phyloP scores from a whole-genome alignment of 2,329 filamentous ascomycete species.

The Trichocomaceae sp. region DNA sequence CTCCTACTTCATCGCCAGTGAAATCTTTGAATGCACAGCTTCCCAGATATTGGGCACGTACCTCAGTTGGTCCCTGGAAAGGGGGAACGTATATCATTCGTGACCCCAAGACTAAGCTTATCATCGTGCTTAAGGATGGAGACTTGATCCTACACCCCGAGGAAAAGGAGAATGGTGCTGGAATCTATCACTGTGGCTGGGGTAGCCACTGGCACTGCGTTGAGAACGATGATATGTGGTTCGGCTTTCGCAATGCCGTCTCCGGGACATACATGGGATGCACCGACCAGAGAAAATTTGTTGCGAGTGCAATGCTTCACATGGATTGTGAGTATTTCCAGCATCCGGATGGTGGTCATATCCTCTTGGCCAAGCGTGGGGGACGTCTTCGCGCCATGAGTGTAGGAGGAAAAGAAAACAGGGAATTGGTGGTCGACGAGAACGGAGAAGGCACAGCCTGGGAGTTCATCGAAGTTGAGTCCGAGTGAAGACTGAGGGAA shows the following conservation, averaged over 20 bases:
- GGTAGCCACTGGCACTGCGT: neutral
- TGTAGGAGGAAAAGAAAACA: too few relatives aligned
- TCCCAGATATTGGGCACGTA: too few relatives aligned
- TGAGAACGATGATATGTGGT: neutral
- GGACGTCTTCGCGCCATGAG: too few relatives aligned
- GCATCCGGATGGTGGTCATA: neutral
- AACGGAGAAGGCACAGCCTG: too few relatives aligned
- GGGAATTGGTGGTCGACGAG: too few relatives aligned
- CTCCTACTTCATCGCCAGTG: too few relatives aligned
- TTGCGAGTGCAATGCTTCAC: neutral
- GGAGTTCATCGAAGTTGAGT: too few relatives aligned
- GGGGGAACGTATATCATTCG: neutral
- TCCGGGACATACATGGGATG: slow-evolving; percentile 5
- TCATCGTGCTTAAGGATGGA: neutral
- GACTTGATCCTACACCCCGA: neutral
- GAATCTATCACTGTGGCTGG: neutral
- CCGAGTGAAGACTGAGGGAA: too few relatives aligned
- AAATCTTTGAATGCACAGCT: too few relatives aligned
- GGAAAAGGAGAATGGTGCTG: too few relatives aligned
- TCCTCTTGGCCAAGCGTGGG: neutral
- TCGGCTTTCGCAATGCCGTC: neutral
- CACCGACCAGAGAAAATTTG: neutral
- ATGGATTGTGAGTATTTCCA: neutral
- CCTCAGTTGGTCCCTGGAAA: neutral
- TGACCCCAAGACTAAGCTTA: neutral